A percentile compares a stretch with the other conserved stretches of the same genome.
phyloP scores from a whole-genome alignment of 1,284 basidiomycete genomes.

The Pholiota adiposa region DNA sequence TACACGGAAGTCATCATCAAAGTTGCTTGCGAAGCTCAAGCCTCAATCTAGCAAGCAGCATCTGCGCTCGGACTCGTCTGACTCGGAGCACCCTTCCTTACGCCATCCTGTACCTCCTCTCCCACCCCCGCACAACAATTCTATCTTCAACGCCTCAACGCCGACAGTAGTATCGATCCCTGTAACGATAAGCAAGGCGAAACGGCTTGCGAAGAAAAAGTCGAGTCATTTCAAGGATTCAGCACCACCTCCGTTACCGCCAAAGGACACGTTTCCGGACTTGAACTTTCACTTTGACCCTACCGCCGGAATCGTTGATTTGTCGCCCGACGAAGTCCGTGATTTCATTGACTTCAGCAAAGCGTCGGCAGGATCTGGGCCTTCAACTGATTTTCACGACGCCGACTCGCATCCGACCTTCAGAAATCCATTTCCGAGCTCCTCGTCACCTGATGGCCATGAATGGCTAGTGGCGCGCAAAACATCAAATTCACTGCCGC shows the following conservation, averaged over 20 bases:
- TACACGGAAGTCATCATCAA: conserved; percentile 42
- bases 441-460: conserved; percentile 4
- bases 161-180: conserved; percentile 13
- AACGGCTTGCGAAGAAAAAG: conserved; percentile 29
- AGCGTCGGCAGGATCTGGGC: conserved; percentile 27
- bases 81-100: conserved; percentile 33
- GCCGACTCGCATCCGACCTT: conserved; percentile 22
- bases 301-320: conserved; percentile 46
- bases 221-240: conserved; percentile 14
- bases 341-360: conserved; percentile 71
- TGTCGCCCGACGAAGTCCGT: conserved; percentile 81
- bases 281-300: neutral
- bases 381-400: conserved; percentile 28
- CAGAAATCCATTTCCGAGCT: conserved; percentile 4
- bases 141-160: neutral
- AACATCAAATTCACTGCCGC: conserved; percentile 1
- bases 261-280: conserved; percentile 26
- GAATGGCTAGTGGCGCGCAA: neutral
- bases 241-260: conserved; percentile 31
- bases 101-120: conserved; percentile 33
- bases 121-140: conserved; percentile 10
- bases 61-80: conserved; percentile 29
- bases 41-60: conserved; percentile 32
- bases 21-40: conserved; percentile 34
- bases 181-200: conserved; percentile 26